A percentile compares a stretch with the other conserved stretches of the same genome.
These are phyloP conservation scores for Pleurotus djamor DNA, from an alignment of 768 basidiomycete genomes.

Conservation along the genomic window DNA sequence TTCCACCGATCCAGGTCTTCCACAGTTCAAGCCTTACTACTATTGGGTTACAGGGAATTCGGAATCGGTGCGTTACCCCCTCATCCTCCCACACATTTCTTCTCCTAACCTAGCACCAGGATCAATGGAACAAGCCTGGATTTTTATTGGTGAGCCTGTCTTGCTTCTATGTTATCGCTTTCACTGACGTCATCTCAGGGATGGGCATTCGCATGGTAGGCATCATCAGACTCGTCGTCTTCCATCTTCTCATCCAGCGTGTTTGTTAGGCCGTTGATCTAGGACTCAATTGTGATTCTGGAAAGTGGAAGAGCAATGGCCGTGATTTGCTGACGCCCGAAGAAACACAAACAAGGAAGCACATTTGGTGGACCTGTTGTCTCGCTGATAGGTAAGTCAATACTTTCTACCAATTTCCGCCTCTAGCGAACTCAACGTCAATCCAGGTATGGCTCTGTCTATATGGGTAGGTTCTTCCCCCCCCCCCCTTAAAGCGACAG, in stretches of 20 bases:
- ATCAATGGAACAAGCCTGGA: constrained; percentile 84
- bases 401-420: not conserved
- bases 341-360: constrained; percentile 70
- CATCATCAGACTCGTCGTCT: constrained; percentile 10
- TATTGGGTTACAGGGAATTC: constrained; percentile 82
- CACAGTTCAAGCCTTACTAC: constrained; percentile 77
- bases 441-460: constrained; percentile 65
- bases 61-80: constrained; percentile 51
- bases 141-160: constrained; percentile 58
- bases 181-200: constrained; percentile 27
- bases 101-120: constrained; percentile 23
- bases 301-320: constrained; percentile 68
- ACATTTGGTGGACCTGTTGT: constrained; percentile 81
- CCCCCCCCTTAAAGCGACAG: too few relatives aligned
- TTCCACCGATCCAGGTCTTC: constrained; percentile 70
- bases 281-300: constrained; percentile 77
- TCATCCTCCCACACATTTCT: not conserved
- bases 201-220: constrained; percentile 76
- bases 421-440: not conserved
- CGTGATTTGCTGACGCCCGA: constrained; percentile 57
- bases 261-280: constrained; percentile 67
- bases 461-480: constrained; percentile 61
- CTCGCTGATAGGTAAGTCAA: constrained; percentile 61
- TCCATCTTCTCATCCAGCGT: not conserved
- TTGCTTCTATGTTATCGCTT: constrained; percentile 7